Percentiles rank a stretch among this genome's conserved stretches.
phyloP scores from a whole-genome alignment of 1,284 basidiomycete genomes.

The Porodaedalea pini region DNA sequence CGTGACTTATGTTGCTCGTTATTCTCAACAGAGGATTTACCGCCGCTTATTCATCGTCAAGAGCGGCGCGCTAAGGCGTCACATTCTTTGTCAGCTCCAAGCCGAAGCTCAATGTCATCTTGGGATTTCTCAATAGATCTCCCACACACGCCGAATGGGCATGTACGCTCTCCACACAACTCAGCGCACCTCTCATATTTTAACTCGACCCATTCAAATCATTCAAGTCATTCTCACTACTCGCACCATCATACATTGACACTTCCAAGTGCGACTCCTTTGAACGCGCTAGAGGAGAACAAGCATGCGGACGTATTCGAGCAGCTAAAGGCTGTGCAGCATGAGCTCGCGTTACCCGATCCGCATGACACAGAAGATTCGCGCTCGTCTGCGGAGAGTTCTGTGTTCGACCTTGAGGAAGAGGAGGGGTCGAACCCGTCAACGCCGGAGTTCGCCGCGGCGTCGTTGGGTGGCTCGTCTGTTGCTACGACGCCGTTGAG shows the following conservation, averaged over 20 bases:
- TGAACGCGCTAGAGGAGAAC: conserved; percentile 4
- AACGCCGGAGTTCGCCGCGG: conserved; percentile 2
- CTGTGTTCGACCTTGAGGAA: conserved; percentile 5
- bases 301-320: not conserved
- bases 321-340: not conserved
- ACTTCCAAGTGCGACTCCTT: not conserved
- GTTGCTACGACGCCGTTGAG: conserved; percentile 10
- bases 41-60: conserved; percentile 66
- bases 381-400: conserved; percentile 8
- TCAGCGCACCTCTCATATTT: conserved; percentile 5
- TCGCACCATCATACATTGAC: not conserved
- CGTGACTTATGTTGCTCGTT: not conserved
- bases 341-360: too few relatives aligned
- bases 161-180: not conserved
- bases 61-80: conserved; percentile 44
- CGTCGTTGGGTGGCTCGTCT: conserved; percentile 2
- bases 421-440: conserved; percentile 7
- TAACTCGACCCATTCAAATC: not conserved
- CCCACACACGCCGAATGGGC: conserved; percentile 5
- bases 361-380: not conserved
- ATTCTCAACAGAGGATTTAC: conserved; percentile 47
- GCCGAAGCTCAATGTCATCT: conserved; percentile 15
- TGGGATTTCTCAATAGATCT: conserved; percentile 17
- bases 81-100: not conserved
- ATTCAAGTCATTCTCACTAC: conserved; percentile 2